phyloP scores from a whole-genome alignment of 345 rosid genomes.

The Psidium guajava region DNA sequence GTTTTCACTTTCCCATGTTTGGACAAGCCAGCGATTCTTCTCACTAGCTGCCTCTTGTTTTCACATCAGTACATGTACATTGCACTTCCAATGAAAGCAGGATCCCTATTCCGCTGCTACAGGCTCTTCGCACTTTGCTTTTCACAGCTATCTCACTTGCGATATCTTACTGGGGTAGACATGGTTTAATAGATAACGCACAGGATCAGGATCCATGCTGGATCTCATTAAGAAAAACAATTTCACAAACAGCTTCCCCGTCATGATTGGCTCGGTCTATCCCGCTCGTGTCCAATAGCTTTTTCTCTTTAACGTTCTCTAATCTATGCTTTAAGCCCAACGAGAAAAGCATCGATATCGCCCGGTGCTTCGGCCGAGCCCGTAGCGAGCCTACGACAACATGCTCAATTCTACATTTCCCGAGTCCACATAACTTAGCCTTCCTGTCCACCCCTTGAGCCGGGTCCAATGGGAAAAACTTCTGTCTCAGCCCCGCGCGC shows the following conservation, averaged over 20 bases:
- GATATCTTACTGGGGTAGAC: not conserved
- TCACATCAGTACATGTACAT: too few species aligned
- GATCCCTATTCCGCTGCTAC: not conserved
- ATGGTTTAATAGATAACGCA: not conserved
- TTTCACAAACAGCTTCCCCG: not conserved
- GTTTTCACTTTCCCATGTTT: not conserved
- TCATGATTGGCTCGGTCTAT: not conserved
- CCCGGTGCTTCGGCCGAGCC: not conserved
- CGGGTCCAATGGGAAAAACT: not conserved
- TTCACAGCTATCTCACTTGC: not conserved
- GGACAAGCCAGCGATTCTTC: too few species aligned
- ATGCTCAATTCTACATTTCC: not conserved
- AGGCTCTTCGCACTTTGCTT: not conserved
- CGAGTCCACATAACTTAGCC: not conserved
- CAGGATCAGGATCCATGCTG: not conserved
- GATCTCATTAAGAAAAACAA: not conserved
- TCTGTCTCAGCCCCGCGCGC: not conserved
- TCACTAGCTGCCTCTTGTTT: too few species aligned
- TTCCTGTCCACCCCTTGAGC: not conserved
- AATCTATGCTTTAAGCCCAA: not conserved
- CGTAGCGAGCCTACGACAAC: not conserved
- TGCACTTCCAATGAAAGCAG: too few species aligned
- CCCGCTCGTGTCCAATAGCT: not conserved
- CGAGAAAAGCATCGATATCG: not conserved
- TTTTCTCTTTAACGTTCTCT: not conserved